Evolutionary conservation across 805 yeast genomes (phyloP), one percentile per base, ranked within the genome.

Genomic region (Myxozyma mucilagina): DNA sequence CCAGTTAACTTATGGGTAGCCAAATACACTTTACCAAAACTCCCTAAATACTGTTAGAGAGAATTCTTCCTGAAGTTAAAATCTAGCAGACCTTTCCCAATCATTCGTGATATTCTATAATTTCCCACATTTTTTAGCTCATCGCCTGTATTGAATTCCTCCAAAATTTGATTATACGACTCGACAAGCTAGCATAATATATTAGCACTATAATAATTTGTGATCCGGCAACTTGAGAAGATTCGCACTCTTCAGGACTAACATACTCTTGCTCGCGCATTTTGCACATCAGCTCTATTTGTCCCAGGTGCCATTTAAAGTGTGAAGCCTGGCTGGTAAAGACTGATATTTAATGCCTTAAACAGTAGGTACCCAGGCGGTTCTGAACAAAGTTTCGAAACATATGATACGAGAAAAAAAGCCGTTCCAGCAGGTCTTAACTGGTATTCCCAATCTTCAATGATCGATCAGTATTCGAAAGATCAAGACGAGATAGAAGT

Each of bases 1-100:
- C 85, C 84, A 10, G 96, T 82, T 49, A 91, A 78, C 54, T 81
- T 80, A 70, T 93, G 98, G 41, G 79, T 78, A 1, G 97, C 98
- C 35, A 93, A 76, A 72, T 87, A 94, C 0, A 91, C 96, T 70
- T 88, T 89, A 8, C 98, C 97, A 79, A 91, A 93, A 10, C 94
- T 68, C 29, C 76, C 75, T 68, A 41, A 13, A 57, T 32, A 34
- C 6, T 16, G 11, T 36, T 16, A 24, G 14, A 14, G 16, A 4
- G 10, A 32, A 34, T 35, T 20, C 3, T 10, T 29, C 52, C n/a
- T 10, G 20, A n/a, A 13, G 11, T 16, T 18, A 20, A 32, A 9
- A 49, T 32, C 2, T 50, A 11, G 35, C 50, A 64, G 82, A 9
- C 97, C 97, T 68, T 89, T 91, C 1, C 97, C 98, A 24, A 93